Base-by-base conservation (phyloP, 805 yeast species). In the Ogataea nitratoaversa region DNA sequence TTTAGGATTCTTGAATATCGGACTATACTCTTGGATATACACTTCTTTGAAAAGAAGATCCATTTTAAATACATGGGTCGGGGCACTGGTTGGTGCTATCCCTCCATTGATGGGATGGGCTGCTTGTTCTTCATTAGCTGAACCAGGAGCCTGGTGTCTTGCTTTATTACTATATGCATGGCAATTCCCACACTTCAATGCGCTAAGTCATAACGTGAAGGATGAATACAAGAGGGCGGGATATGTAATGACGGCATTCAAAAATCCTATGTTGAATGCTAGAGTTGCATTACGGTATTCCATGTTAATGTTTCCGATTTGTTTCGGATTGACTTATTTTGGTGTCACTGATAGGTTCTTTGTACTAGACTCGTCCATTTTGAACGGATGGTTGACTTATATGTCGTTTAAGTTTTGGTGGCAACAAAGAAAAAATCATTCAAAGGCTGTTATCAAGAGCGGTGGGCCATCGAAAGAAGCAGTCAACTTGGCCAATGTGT, bases 101-200 rank as follows among this genome's bases (percentile, higher is more conserved):
- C 99, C 99, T 0, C 99, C 99, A 17, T 71, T 93, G 37, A 93
- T 93, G 99, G 99, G 99, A 2, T 93, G 99, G 99, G 96, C 96
- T 2, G 88, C 91, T 0, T 84, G 96, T 11, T 78, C 87, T 3
- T 76, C 89, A 1, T 64, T 90, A 28, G 50, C 73, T 3, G 86
- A 88, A 47, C 96, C 98, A 0, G 97, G 93, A 7, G 95, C 95
- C 3, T 91, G 98, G 98, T 79, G 90, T 56, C 67, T 93, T 19
- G 97, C 97, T 1, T 87, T 84, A 0, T 66, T 93, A 38, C 66
- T 93, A 30, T 93, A 85, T 57, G 96, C 97, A 6, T 93, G 99
- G 99, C 99, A 93, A 63, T 93, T 93, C 62, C 99, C 99, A 2
- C 99, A 93, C 61, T 93, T 93, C 69, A 93, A 91, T 65, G 78